phyloP scores from a whole-genome alignment of 768 basidiomycete genomes.

The Podaxis sp. region DNA sequence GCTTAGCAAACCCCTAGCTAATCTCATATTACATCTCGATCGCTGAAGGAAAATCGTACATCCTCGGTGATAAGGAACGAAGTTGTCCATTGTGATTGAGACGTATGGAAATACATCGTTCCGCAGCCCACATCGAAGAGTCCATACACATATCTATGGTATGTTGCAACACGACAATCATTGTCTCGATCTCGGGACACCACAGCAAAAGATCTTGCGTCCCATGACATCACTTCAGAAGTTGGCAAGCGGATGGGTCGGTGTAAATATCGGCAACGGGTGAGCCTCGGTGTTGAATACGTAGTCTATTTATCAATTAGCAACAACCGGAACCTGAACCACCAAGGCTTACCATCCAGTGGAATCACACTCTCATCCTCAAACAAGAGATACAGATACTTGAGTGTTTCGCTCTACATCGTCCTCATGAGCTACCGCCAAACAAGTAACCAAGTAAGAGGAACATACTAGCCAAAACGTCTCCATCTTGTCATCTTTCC shows the following conservation, averaged over 20 bases:
- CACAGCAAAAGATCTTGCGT: neutral
- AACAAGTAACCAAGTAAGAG: neutral
- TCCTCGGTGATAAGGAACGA: neutral
- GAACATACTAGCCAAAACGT: constrained; percentile 84
- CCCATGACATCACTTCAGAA: neutral
- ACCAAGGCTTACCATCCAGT: constrained; percentile 51
- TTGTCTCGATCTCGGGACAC: neutral
- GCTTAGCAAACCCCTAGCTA: too few relatives aligned
- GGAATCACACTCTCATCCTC: constrained; percentile 74
- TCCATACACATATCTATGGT: too few relatives aligned
- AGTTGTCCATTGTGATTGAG: neutral
- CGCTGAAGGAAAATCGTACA: neutral
- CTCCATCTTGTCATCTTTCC: constrained; percentile 89
- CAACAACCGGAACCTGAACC: neutral
- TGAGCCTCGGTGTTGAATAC: constrained; percentile 88
- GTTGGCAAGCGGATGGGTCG: constrained; percentile 17
- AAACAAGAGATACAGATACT: constrained; percentile 91
- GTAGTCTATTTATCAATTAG: constrained; percentile 47
- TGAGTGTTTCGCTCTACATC: constrained; percentile 80
- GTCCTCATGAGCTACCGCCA: neutral
- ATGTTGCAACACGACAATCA: neutral
- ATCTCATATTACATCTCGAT: too few relatives aligned
- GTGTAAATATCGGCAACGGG: constrained; percentile 38
- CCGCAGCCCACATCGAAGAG: neutral
- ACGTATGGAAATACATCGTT: neutral